Evolutionary conservation across 352 stramenopile species (phyloP).

Genomic region (Globisporangium nagaii): DNA sequence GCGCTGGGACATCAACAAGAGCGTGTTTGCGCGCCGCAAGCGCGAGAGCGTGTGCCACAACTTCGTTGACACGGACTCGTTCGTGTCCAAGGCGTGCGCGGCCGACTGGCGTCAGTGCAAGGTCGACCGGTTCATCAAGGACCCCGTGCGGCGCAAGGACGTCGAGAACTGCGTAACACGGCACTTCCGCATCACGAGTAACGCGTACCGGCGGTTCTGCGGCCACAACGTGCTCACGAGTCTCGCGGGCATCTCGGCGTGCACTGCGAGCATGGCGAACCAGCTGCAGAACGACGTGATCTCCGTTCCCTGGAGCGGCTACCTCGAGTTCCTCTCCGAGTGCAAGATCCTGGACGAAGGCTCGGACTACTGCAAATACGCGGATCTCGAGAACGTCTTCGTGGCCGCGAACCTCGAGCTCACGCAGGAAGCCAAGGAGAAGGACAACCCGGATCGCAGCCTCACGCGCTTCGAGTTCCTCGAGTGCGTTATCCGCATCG

Average conservation of each 20-base stretch:
- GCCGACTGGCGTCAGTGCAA: slow-evolving; percentile 76
- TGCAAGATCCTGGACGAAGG: slow-evolving; percentile 56
- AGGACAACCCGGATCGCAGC: slow-evolving; percentile 73
- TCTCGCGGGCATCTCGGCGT: slow-evolving; percentile 28
- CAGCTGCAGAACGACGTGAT: slow-evolving; percentile 68
- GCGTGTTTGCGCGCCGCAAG: slow-evolving; percentile 55
- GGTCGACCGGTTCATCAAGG: slow-evolving; percentile 70
- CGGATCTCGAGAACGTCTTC: slow-evolving; percentile 79
- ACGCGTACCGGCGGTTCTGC: slow-evolving; percentile 63
- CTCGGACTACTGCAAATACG: slow-evolving; percentile 59
- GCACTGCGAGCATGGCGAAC: slow-evolving; percentile 30
- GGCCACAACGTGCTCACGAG: slow-evolving; percentile 55
- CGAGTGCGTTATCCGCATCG: slow-evolving; percentile 68
- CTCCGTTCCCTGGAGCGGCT: slow-evolving; percentile 65
- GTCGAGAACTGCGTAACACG: slow-evolving; percentile 46
- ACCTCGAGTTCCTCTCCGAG: slow-evolving; percentile 63
- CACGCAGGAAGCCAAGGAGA: slow-evolving; percentile 71
- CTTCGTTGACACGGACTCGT: slow-evolving; percentile 63
- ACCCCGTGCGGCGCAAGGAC: slow-evolving; percentile 43
- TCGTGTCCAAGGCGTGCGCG: slow-evolving; percentile 55
- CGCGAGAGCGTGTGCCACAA: slow-evolving; percentile 54
- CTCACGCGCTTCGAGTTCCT: slow-evolving; percentile 79
- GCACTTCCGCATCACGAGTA: slow-evolving; percentile 52
- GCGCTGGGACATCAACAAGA: slow-evolving; percentile 79
- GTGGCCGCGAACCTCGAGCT: slow-evolving; percentile 75